Conservation (phyloP, 2,329 filamentous ascomycete species). For the Calonectria pteridis region DNA sequence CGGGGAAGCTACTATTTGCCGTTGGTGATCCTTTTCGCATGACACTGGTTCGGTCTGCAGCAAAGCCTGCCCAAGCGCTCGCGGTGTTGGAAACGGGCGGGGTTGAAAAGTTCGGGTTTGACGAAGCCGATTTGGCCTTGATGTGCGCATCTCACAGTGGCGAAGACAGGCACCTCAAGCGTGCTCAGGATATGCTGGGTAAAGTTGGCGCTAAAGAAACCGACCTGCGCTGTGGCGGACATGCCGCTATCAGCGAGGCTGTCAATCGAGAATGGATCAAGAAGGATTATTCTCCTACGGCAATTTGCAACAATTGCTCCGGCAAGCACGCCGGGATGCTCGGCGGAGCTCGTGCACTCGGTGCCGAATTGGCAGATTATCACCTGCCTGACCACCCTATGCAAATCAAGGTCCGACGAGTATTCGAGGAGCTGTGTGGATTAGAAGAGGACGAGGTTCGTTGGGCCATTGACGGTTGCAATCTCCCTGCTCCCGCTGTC, state of each 20-base stretch:
- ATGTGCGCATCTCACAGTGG: constrained; percentile 62
- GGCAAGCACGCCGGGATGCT: constrained; percentile 64
- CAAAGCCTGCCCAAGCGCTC: constrained; percentile 60
- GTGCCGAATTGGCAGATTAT: constrained; percentile 48
- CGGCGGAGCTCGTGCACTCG: constrained; percentile 54
- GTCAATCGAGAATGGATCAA: constrained; percentile 56
- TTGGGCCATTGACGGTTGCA: constrained; percentile 62
- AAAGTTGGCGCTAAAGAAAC: constrained; percentile 49
- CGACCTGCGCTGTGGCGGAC: constrained; percentile 58
- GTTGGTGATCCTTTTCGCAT: constrained; percentile 56
- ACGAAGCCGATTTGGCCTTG: constrained; percentile 57
- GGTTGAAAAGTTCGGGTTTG: constrained; percentile 51
- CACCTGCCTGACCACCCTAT: constrained; percentile 53
- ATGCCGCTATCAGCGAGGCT: constrained; percentile 49
- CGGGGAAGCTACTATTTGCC: constrained; percentile 52
- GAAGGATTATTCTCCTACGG: constrained; percentile 51
- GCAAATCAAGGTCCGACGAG: constrained; percentile 52
- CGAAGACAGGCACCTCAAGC: constrained; percentile 55
- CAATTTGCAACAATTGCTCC: constrained; percentile 60
- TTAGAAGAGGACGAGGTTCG: constrained; percentile 43
- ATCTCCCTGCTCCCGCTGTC: constrained; percentile 59
- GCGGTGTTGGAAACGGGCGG: constrained; percentile 57
- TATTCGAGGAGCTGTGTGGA: constrained; percentile 52
- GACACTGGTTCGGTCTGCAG: constrained; percentile 59
- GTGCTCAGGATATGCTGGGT: constrained; percentile 53